Conservation (phyloP, 1,284 basidiomycete species). For the Ustilago nuda region DNA sequence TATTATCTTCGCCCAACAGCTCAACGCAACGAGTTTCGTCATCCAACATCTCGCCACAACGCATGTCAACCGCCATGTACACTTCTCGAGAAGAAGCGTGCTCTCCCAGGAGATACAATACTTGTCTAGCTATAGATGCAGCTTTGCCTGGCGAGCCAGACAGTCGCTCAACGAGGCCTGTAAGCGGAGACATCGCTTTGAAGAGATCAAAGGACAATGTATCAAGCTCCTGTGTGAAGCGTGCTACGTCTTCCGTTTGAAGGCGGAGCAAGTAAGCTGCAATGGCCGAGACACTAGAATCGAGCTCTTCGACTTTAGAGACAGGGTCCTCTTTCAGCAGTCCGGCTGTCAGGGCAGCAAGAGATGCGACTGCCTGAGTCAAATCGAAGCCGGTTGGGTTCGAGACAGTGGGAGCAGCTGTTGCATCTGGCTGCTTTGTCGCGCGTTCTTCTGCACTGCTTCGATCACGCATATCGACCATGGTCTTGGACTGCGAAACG, state of each 20-base stretch:
- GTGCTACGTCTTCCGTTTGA: conserved; percentile 19
- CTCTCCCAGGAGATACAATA: conserved; percentile 44
- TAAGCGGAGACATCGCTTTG: conserved; percentile 46
- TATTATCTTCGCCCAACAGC: conserved; percentile 5
- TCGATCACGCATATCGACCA: conserved; percentile 27
- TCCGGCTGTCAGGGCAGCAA: conserved; percentile 5
- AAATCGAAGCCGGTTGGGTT: conserved; percentile 16
- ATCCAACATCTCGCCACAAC: conserved; percentile 46
- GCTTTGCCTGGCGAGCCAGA: conserved; percentile 20
- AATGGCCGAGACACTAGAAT: conserved; percentile 20
- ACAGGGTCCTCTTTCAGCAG: conserved; percentile 21
- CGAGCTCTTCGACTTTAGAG: conserved; percentile 14
- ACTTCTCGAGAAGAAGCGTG: conserved; percentile 55
- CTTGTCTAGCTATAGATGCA: conserved; percentile 21
- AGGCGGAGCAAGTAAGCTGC: conserved; percentile 20
- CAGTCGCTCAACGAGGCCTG: conserved; percentile 32
- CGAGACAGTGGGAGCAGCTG: background rate
- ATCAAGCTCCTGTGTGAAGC: conserved; percentile 46
- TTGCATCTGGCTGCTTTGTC: background rate
- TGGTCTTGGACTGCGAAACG: conserved; percentile 33
- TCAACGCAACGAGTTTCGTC: conserved; percentile 4
- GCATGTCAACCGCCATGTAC: conserved; percentile 59
- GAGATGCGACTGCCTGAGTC: conserved; percentile 10
- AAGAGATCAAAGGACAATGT: conserved; percentile 54
- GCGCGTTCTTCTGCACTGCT: background rate